phyloP scores from a whole-genome alignment of 176 grass and related monocot species.

The Urochloa ruziziensis region DNA sequence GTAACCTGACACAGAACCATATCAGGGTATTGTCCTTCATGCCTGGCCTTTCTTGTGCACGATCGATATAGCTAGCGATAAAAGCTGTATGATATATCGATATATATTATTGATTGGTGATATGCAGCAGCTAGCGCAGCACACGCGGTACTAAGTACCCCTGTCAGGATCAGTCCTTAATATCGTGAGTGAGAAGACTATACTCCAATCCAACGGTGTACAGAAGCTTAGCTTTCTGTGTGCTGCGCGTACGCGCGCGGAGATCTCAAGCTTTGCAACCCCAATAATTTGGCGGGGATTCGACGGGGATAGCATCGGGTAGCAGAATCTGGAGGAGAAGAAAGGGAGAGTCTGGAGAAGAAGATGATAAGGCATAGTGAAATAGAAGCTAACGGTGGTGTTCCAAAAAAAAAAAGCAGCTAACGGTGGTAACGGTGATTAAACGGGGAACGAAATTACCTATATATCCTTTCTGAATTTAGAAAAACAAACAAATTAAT shows the following conservation, averaged over 20 bases:
- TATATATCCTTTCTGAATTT: too few species aligned
- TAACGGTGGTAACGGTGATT: too few species aligned
- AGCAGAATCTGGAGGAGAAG: too few species aligned
- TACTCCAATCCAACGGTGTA: neutral
- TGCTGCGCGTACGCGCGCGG: neutral
- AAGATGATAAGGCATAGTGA: too few species aligned
- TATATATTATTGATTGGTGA: neutral
- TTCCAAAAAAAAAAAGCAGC: too few species aligned
- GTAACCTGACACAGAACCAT: neutral
- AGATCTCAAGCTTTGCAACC: neutral
- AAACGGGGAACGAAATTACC: too few species aligned
- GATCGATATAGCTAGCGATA: neutral
- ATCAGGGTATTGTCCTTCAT: conserved; percentile 10
- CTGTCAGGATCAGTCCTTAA: neutral
- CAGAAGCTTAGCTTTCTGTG: neutral
- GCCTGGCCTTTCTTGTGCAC: conserved; percentile 11
- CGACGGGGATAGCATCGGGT: too few species aligned
- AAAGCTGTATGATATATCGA: neutral
- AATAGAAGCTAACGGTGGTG: too few species aligned
- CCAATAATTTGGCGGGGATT: too few species aligned
- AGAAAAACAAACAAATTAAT: too few species aligned
- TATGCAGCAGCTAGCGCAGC: neutral
- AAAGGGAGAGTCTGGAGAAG: too few species aligned
- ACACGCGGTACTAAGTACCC: neutral
- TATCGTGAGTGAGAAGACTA: too few species aligned